These are phyloP conservation scores for Geotrichum carabidarum DNA, from an alignment of 1,139 yeast species.

Conservation along the genomic window DNA sequence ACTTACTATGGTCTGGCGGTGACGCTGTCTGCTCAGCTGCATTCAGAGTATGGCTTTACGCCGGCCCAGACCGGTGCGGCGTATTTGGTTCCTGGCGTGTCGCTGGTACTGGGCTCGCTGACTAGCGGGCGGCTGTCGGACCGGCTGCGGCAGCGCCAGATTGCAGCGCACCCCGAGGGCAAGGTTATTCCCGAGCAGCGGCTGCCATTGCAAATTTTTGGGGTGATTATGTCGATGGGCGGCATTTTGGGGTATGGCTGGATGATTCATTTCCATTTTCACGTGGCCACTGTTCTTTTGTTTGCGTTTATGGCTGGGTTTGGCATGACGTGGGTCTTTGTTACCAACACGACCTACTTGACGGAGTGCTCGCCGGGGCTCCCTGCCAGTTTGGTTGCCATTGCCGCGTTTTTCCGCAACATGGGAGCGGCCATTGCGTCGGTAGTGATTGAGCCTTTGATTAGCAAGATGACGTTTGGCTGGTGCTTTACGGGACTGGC, in stretches of 20 bases:
- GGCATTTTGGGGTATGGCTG: slow-evolving; percentile 56
- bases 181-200: slow-evolving; percentile 46
- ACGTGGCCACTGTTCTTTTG: slow-evolving; percentile 43
- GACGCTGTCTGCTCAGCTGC: slow-evolving; percentile 45
- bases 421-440: slow-evolving; percentile 55
- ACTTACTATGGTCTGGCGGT: slow-evolving; percentile 53
- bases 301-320: slow-evolving; percentile 48
- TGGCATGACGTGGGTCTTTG: slow-evolving; percentile 58
- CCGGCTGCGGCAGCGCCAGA: slow-evolving; percentile 34
- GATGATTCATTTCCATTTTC: slow-evolving; percentile 46
- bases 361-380: slow-evolving; percentile 51
- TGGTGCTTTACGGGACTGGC: slow-evolving; percentile 59
- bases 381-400: slow-evolving; percentile 54
- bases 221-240: slow-evolving; percentile 43
- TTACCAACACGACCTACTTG: slow-evolving; percentile 53
- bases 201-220: slow-evolving; percentile 45
- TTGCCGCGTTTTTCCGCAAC: slow-evolving; percentile 53
- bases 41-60: slow-evolving; percentile 40
- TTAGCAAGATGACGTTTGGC: slow-evolving; percentile 48
- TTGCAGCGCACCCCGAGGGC: slow-evolving; percentile 30
- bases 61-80: slow-evolving; percentile 43
- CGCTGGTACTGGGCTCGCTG: slow-evolving; percentile 49
- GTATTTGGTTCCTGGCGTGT: slow-evolving; percentile 52
- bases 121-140: slow-evolving; percentile 52
- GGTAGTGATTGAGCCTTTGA: slow-evolving; percentile 43